A percentile compares a stretch with the other conserved stretches of the same genome.
phyloP scores from a whole-genome alignment of 2,329 filamentous ascomycete genomes.

The Sporothrix humicola region DNA sequence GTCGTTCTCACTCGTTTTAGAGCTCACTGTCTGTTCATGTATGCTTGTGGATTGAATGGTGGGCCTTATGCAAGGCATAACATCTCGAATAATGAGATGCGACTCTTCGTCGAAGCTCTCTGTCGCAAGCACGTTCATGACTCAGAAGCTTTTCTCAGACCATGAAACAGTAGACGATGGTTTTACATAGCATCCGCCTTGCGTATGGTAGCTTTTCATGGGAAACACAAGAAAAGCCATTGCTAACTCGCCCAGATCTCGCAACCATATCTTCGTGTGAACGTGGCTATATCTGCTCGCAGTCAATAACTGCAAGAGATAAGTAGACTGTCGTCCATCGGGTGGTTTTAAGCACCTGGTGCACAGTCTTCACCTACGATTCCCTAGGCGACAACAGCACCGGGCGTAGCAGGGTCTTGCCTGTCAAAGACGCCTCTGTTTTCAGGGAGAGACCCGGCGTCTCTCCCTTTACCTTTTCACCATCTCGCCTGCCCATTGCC shows the following conservation, averaged over 20 bases:
- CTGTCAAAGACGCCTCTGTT: not conserved
- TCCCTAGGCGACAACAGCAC: not conserved
- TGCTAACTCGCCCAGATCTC: not conserved
- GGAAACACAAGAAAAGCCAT: not conserved
- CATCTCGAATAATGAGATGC: not conserved
- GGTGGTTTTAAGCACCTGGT: not conserved
- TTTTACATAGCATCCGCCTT: not conserved
- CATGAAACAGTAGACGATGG: no score
- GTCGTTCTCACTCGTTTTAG: not conserved
- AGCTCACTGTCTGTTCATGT: no score
- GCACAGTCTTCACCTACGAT: not conserved
- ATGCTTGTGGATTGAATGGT: not conserved
- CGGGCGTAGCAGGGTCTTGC: not conserved
- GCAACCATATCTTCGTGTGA: not conserved
- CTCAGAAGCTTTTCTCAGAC: not conserved
- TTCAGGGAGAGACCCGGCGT: slow-evolving; percentile 26
- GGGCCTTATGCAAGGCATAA: not conserved
- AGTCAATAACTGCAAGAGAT: not conserved
- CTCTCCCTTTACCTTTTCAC: slow-evolving; percentile 22
- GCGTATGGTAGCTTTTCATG: not conserved
- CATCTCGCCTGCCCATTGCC: not conserved
- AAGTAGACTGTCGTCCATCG: not conserved
- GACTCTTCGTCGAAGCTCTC: not conserved
- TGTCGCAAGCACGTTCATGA: slow-evolving; percentile 8
- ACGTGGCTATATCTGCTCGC: not conserved